Percentiles rank a stretch among this genome's conserved stretches.
phyloP scores from a whole-genome alignment of 2,329 filamentous ascomycete genomes.

The Ascochyta pisi region DNA sequence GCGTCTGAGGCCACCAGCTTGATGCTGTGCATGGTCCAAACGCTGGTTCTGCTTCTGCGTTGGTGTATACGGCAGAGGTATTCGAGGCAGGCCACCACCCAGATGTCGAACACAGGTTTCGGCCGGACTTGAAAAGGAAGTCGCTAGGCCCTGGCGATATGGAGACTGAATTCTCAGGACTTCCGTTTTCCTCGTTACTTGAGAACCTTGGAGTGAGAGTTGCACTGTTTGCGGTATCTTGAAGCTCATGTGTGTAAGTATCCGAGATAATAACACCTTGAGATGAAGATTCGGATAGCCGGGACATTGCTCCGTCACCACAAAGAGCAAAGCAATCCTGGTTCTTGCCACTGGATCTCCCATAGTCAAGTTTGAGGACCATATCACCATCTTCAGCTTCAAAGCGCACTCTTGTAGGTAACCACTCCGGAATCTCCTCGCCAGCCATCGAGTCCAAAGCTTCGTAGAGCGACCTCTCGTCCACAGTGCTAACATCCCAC shows the following conservation, averaged over 20 bases:
- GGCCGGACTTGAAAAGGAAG: constrained; percentile 26
- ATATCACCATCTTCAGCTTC: constrained; percentile 38
- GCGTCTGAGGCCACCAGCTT: constrained; percentile 24
- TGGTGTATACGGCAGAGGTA: constrained; percentile 4
- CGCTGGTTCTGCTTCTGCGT: constrained; percentile 6
- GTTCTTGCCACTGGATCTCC: constrained; percentile 21
- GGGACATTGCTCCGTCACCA: constrained; percentile 3
- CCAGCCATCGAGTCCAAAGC: constrained; percentile 35
- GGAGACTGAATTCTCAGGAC: neutral
- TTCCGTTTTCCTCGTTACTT: neutral
- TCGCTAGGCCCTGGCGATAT: constrained; percentile 12
- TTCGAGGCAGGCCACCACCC: constrained; percentile 27
- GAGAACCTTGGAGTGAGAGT: neutral
- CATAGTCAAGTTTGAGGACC: constrained; percentile 40
- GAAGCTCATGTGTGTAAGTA: neutral
- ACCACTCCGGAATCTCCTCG: constrained; percentile 37
- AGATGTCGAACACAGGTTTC: constrained; percentile 32
- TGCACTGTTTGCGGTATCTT: neutral
- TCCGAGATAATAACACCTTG: neutral
- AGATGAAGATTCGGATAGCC: neutral
- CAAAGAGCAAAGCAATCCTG: constrained; percentile 18
- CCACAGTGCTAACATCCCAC: constrained; percentile 32
- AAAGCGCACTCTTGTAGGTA: constrained; percentile 36
- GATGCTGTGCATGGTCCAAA: constrained; percentile 16
- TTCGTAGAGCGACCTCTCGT: constrained; percentile 29